A percentile compares a stretch with the other conserved stretches of the same genome.
These are phyloP conservation scores for Camelina hispida DNA, from an alignment of 345 rosid species.

Conservation along the genomic window DNA sequence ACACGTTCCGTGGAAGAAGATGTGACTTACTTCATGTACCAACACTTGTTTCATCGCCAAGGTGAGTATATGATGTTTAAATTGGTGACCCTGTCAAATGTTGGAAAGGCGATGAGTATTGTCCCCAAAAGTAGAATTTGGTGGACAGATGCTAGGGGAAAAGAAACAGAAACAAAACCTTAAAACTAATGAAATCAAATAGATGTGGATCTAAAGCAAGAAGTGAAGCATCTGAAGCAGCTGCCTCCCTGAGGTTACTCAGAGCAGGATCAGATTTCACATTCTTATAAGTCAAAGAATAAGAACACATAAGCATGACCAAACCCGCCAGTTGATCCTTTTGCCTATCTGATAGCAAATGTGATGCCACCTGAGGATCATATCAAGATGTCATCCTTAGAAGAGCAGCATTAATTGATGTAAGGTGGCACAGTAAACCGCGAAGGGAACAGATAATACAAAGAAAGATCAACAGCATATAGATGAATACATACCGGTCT, in stretches of 20 bases:
- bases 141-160: constrained; percentile 23
- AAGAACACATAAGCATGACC: constrained; percentile 73
- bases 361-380: constrained; percentile 74
- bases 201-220: constrained; percentile 82
- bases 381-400: constrained; percentile 15
- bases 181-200: constrained; percentile 67
- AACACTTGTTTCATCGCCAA: constrained; percentile 82
- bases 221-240: constrained; percentile 53
- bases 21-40: constrained; percentile 75
- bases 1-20: constrained; percentile 9
- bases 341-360: constrained; percentile 76
- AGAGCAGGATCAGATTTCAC: constrained; percentile 54
- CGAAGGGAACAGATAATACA: not conserved
- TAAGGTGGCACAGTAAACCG: not conserved
- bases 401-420: not conserved
- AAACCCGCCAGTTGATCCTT: constrained; percentile 67
- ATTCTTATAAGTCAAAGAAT: constrained; percentile 73
- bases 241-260: constrained; percentile 51
- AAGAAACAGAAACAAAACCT: constrained; percentile 56
- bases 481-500: constrained; percentile 66
- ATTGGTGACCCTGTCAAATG: constrained; percentile 61
- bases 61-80: constrained; percentile 65
- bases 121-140: constrained; percentile 1
- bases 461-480: not conserved
- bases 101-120: constrained; percentile 40